These are phyloP conservation scores for Candida easanensis DNA, from an alignment of 805 yeast species.

Conservation along the genomic window DNA sequence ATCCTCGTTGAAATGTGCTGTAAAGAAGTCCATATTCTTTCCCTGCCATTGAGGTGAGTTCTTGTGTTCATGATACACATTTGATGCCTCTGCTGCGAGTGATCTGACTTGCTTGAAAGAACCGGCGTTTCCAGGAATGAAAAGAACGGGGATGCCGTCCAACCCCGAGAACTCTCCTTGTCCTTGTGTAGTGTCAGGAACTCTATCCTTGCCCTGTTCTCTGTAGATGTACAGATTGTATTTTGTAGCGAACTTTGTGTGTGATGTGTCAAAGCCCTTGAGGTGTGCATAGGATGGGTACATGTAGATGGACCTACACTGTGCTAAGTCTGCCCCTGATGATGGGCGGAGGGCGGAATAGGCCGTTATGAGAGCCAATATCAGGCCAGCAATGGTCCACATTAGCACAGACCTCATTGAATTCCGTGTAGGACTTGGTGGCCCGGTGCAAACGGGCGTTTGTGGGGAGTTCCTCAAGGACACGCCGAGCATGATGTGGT, in stretches of 20 bases:
- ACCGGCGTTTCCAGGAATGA: slow-evolving; percentile 98
- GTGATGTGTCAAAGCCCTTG: slow-evolving; percentile 65
- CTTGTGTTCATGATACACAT: slow-evolving; percentile 38
- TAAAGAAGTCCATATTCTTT: slow-evolving; percentile 72
- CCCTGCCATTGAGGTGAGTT: slow-evolving; percentile 23
- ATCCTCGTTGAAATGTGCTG: slow-evolving; percentile 94
- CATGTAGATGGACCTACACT: slow-evolving; percentile 75
- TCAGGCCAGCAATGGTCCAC: slow-evolving; percentile 4
- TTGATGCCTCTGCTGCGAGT: slow-evolving; percentile 80
- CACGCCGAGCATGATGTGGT: neutral
- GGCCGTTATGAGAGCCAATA: slow-evolving; percentile 5
- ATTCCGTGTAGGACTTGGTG: neutral
- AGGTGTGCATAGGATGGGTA: slow-evolving; percentile 79
- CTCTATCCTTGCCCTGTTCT: slow-evolving; percentile 67
- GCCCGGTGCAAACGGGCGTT: neutral
- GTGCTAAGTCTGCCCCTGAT: slow-evolving; percentile 45
- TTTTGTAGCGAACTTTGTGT: slow-evolving; percentile 70
- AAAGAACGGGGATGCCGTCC: slow-evolving; percentile 82
- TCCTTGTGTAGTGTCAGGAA: slow-evolving; percentile 40
- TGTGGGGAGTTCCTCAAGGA: neutral
- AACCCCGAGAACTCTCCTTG: slow-evolving; percentile 28
- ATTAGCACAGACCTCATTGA: neutral
- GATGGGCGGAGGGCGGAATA: slow-evolving; percentile 2
- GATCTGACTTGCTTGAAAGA: slow-evolving; percentile 87
- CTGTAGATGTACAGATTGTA: slow-evolving; percentile 84